Conservation (phyloP, 176 grass and related monocot species). For the Microstegium vimineum region DNA sequence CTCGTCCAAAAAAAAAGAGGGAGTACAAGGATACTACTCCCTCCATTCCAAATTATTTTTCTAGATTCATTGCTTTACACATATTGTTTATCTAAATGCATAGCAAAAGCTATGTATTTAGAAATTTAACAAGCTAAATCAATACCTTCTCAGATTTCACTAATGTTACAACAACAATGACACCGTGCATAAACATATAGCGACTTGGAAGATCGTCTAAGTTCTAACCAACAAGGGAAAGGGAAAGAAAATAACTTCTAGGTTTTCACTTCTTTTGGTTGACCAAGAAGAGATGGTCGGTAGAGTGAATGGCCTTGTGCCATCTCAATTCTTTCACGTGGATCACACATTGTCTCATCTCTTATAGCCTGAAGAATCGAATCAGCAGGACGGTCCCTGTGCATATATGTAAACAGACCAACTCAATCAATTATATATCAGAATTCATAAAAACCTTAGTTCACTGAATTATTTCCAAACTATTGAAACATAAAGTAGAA, state of each 20-base stretch:
- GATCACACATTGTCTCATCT: constrained; percentile 97
- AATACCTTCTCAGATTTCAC: neutral
- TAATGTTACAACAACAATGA: constrained; percentile 42
- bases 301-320: constrained; percentile 76
- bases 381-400: constrained; percentile 65
- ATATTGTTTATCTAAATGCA: too few relatives aligned
- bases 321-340: constrained; percentile 93
- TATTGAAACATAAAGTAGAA: neutral
- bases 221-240: neutral
- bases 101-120: too few relatives aligned
- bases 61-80: too few relatives aligned
- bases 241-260: neutral
- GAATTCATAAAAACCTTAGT: neutral
- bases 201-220: neutral
- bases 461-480: neutral
- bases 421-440: neutral
- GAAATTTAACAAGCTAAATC: constrained; percentile 12
- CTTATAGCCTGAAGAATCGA: constrained; percentile 94
- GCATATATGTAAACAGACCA: constrained; percentile 21
- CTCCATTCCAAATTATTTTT: too few relatives aligned
- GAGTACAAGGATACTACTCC: constrained; percentile 30
- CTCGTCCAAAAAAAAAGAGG: too few relatives aligned
- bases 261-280: constrained; percentile 32
- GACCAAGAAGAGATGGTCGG: constrained; percentile 79
- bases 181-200: constrained; percentile 8